Percentiles rank a stretch among this genome's conserved stretches.
These are phyloP conservation scores for Lophium mytilinum DNA, from an alignment of 495 filamentous ascomycete genomes.

Conservation along the genomic window DNA sequence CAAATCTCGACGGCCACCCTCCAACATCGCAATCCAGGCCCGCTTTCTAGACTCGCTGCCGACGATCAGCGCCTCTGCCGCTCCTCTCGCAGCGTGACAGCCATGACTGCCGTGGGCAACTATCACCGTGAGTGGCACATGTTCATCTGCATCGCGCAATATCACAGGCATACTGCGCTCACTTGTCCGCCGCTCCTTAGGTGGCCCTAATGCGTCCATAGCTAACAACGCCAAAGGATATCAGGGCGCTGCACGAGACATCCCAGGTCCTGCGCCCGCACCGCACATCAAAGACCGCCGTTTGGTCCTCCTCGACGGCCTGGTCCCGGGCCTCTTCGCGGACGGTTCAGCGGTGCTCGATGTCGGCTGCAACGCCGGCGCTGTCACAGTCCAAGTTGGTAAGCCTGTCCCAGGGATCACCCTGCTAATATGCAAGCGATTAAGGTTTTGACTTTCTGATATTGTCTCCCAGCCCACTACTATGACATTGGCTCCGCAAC, in stretches of 20 bases:
- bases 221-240: constrained; percentile 6
- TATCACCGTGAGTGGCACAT: constrained; percentile 12
- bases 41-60: constrained; percentile 1
- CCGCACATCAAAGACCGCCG: constrained; percentile 34
- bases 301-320: constrained; percentile 22
- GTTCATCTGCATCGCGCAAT: constrained; percentile 9
- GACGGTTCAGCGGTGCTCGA: constrained; percentile 30
- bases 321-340: constrained; percentile 27
- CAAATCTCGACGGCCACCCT: constrained; percentile 9
- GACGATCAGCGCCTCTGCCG: constrained; percentile 15
- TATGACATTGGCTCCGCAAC: constrained; percentile 30
- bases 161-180: no score
- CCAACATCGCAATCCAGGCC: background rate
- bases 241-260: constrained; percentile 13
- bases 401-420: constrained; percentile 14
- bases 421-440: constrained; percentile 18
- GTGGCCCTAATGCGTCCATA: no score
- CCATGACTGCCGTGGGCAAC: constrained; percentile 17
- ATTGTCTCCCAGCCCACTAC: constrained; percentile 28
- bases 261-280: constrained; percentile 21
- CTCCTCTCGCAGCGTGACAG: background rate
- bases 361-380: constrained; percentile 36
- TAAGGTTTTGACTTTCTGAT: constrained; percentile 23
- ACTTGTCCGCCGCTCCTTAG: no score
- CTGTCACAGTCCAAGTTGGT: constrained; percentile 34